Evolutionary conservation across 2,329 filamentous ascomycete species (phyloP), one percentile per base, ranked within the genome.

Genomic region (Monosporascus sp.): DNA sequence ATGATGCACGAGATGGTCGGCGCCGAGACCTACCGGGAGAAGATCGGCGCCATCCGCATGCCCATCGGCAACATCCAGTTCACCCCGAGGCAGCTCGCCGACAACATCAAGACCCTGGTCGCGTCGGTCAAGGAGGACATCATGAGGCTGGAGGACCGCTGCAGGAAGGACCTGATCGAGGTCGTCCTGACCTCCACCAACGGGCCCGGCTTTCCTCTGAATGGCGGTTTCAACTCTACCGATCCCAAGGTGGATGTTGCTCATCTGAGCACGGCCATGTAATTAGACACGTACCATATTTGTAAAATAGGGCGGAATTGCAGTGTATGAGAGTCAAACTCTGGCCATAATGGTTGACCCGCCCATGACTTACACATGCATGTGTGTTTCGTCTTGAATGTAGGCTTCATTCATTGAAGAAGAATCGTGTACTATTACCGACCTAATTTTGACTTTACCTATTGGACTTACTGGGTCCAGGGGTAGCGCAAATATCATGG

Each of bases 61-160:
- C 87, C 91, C n/a, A 83, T 99, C 57, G 94, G 93, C 5, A 91
- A 97, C 74, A 73, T 99, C 67, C 88, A 84, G 1, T 96, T 96
- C 73, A 90, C 90, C 7, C 91, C 94, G 3, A 86, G 94, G 64
- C 85, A 94, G 80, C 74, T 99, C 73, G 83, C 87, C 67, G 84
- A 84, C 59, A 99, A 99, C 69, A 81, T 99, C 69, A 88, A 86
- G 73, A 77, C 84, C 24, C 84, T 96, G 57, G 78, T 97, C 65
- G 80, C 81, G 22, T 79, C 85, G 64, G 69, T 97, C 61, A 96
- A 90, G 82, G 84, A 83, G 64, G 90, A 96, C 67, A 86, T 92
- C 48, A 76, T 77, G 17, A 77, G 71, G 11, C 63, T 92, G 64
- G 83, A 82, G 58, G 83, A 89, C 61, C 76, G 78, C 53, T 79